Base-by-base conservation (phyloP, 2,329 filamentous ascomycete genomes). In the Kalmusia sp. region DNA sequence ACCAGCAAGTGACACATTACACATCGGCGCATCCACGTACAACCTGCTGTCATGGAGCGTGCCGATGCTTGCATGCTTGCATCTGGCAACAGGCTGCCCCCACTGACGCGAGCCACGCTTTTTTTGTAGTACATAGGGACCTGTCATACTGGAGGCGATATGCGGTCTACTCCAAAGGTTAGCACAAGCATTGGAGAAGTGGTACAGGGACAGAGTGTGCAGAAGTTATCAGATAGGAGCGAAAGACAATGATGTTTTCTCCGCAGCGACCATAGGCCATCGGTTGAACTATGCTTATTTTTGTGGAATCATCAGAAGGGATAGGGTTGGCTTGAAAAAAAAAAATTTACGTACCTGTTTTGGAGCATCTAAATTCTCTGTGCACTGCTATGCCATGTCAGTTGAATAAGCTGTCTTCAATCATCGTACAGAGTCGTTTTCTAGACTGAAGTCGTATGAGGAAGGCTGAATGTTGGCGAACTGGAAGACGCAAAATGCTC, bases 221-320 rank as follows among this genome's bases (percentile, higher is more conserved):
- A 17, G 30, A 22, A 12, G 37, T 25, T 37, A 63, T 76, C 73
- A 75, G 71, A 75, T 75, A 75, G 74, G 72, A 70, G 73, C 70
- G 73, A 77, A 76, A 75, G 73, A 77, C 72, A 68, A 67, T 70
- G 68, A 64, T 70, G 57, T 74, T 69, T 63, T 72, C 61, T 75
- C 72, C 72, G 67, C 74, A 76, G 61, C 57, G 65, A 63, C 68
- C 56, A 52, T 59, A 64, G 65, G 65, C 69, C 69, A 57, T 76
- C 71, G 72, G 74, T 65, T 76, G 74, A 76, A 77, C 73, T 76
- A 76, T 77, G 72, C 73, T 70, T 75, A 70, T 67, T 64, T 67
- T 62, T 66, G 58, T 62, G 61, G 54, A 64, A 70, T 75, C 70
- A 76, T 76, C 72, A 75, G 61, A 49, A 57, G 64, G 67, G 49